Percentiles rank a stretch among this genome's conserved stretches.
Evolutionary conservation across 208 protist genomes (phyloP).

Genomic region (Crithidia acanthocephali): DNA sequence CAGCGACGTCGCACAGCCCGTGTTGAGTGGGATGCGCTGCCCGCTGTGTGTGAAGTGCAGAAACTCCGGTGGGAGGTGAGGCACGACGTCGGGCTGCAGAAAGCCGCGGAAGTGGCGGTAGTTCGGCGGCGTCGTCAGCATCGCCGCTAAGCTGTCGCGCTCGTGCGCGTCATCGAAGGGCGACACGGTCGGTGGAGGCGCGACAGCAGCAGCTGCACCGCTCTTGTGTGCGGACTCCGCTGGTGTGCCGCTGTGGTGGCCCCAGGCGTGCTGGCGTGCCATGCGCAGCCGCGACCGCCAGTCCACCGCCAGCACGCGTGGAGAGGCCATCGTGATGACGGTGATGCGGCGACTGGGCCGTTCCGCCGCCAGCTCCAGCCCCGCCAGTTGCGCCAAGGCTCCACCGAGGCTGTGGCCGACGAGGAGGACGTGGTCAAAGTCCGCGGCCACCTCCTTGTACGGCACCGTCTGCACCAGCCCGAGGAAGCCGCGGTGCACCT

Average conservation of each 20-base stretch:
- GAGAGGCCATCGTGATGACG: slow-evolving; percentile 67
- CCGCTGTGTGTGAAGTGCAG: slow-evolving; percentile 61
- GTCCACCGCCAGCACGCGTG: slow-evolving; percentile 51
- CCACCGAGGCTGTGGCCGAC: slow-evolving; percentile 71
- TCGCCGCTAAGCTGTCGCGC: slow-evolving; percentile 28
- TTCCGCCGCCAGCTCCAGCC: slow-evolving; percentile 54
- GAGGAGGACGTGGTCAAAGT: slow-evolving; percentile 65
- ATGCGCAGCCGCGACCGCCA: slow-evolving; percentile 20
- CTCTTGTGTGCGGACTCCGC: neutral
- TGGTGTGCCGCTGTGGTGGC: neutral
- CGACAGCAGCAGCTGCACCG: neutral
- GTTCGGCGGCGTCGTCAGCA: slow-evolving; percentile 45
- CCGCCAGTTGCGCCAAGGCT: slow-evolving; percentile 64
- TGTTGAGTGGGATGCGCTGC: slow-evolving; percentile 59
- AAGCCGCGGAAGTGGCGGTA: slow-evolving; percentile 66
- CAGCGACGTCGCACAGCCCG: slow-evolving; percentile 47
- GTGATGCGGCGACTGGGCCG: slow-evolving; percentile 57
- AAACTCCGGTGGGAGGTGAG: slow-evolving; percentile 49
- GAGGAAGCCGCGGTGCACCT: slow-evolving; percentile 54
- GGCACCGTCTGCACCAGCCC: slow-evolving; percentile 52
- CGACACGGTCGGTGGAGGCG: neutral
- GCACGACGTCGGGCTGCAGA: slow-evolving; percentile 57
- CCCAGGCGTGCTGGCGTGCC: neutral
- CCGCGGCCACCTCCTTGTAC: slow-evolving; percentile 43
- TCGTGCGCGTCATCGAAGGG: slow-evolving; percentile 10